A percentile compares a stretch with the other conserved stretches of the same genome.
These are phyloP conservation scores for Zangia roseola DNA, from an alignment of 768 basidiomycete species.

Conservation along the genomic window DNA sequence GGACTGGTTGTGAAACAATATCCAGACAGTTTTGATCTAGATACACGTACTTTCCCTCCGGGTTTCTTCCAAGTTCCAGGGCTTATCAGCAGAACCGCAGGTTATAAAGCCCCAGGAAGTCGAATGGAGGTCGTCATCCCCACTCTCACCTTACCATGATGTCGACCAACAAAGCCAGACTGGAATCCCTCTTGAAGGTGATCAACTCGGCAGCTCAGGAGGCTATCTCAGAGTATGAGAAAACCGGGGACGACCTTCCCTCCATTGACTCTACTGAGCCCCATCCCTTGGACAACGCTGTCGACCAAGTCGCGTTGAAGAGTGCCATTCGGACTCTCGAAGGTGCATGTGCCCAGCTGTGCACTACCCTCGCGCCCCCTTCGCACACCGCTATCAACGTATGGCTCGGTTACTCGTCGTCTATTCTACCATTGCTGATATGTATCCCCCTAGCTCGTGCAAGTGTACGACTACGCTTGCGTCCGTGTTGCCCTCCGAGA, in stretches of 20 bases:
- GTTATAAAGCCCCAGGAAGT: background rate
- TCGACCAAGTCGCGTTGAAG: conserved; percentile 24
- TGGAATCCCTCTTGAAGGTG: conserved; percentile 29
- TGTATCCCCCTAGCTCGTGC: conserved; percentile 17
- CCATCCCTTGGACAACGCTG: conserved; percentile 35
- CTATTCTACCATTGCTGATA: background rate
- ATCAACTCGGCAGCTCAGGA: conserved; percentile 31
- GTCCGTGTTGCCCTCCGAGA: conserved; percentile 28
- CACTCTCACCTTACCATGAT: conserved; percentile 2
- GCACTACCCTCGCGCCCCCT: conserved; percentile 35
- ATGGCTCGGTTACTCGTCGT: background rate
- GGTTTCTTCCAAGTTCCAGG: too few species aligned
- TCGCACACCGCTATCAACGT: conserved; percentile 34
- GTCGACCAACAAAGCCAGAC: conserved; percentile 22
- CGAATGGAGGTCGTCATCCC: background rate
- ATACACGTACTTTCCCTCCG: too few species aligned
- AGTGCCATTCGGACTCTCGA: conserved; percentile 29
- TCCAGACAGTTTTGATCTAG: too few species aligned
- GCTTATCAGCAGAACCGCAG: too few species aligned
- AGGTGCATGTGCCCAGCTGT: conserved; percentile 37
- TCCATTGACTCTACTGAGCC: conserved; percentile 34
- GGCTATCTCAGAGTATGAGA: conserved; percentile 35
- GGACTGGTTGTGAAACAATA: too few species aligned
- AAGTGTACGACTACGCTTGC: conserved; percentile 30
- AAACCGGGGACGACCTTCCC: conserved; percentile 26